Evolutionary conservation across 768 basidiomycete species (phyloP), one percentile per base, ranked within the genome.

Genomic region (Lactarius hatsudake): DNA sequence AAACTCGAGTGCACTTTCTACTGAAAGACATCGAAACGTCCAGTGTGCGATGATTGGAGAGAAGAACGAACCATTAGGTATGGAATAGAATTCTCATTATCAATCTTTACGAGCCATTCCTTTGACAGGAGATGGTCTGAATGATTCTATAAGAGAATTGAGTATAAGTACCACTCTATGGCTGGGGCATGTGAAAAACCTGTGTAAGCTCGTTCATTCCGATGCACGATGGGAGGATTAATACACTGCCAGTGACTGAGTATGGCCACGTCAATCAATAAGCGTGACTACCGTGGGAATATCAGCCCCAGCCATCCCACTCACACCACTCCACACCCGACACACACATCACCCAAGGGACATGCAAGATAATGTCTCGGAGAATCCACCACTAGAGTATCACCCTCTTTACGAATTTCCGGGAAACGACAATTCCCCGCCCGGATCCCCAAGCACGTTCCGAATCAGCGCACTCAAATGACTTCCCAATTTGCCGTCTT

Each of bases 101-200:
- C 87, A 60, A 82, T 78, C 74, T 88, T 91, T 38, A 84, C 84
- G 15, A 92, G 80, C 91, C 91, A 93, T 75, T 91, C 89, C 74
- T 86, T 89, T 64, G 78, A 78, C 34, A 89, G 77, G 38, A 92
- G 80, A 40, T 75, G 73, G 62, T 84, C 85, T 40, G 82, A 78
- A 63, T 86, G 80, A 58, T 85, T 84, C 90, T 91, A 38, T 15
- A 17, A 17, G 36, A 60, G 15, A 40, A 15, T 36, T 68, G 53
- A 64, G 20, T 55, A 61, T 48, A 32, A 4, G 9, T 8, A 2
- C 48, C 40, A 15, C 10, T 55, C 23, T 34, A 48, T 56, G 28
- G 59, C 34, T n/a, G 56, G 26, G 40, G 38, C 23, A 40, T 59
- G n/a, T 43, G 23, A 34, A n/a, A 15, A n/a, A 68, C 68, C 68